A percentile compares a stretch with the other conserved stretches of the same genome.
phyloP scores from a whole-genome alignment of 1,284 basidiomycete species.

The Ceratobasidium sp. region DNA sequence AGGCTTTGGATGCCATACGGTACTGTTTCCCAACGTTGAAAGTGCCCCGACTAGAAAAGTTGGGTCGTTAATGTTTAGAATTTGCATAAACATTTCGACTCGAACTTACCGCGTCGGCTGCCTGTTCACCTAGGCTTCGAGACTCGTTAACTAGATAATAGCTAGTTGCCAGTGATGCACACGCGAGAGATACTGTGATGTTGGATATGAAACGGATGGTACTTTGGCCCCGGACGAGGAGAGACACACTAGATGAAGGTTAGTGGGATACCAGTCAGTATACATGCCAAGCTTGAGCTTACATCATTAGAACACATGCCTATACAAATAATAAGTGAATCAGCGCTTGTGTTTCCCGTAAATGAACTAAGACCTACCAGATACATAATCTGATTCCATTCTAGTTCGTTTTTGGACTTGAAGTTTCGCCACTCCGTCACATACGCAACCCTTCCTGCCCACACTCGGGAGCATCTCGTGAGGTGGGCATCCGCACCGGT shows the following conservation, averaged over 20 bases:
- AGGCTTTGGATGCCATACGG: neutral
- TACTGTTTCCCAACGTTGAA: constrained; percentile 8
- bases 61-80: neutral
- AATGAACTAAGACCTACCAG: neutral
- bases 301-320: constrained; percentile 23
- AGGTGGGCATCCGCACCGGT: neutral
- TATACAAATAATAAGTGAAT: neutral
- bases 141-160: constrained; percentile 1
- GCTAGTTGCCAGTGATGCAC: neutral
- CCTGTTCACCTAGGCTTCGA: constrained; percentile 3
- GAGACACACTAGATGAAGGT: neutral
- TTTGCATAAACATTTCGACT: neutral
- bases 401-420: constrained; percentile 15
- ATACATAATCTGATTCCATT: constrained; percentile 20
- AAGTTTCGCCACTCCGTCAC: constrained; percentile 26
- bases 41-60: neutral
- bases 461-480: neutral
- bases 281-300: neutral
- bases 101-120: constrained; percentile 7
- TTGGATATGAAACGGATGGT: neutral
- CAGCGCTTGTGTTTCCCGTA: neutral
- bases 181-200: neutral
- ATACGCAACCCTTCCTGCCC: constrained; percentile 18
- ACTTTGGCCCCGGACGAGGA: neutral
- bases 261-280: neutral